Base-by-base conservation (phyloP, 257 asterid genomes). In the Solanum clarkiae region DNA sequence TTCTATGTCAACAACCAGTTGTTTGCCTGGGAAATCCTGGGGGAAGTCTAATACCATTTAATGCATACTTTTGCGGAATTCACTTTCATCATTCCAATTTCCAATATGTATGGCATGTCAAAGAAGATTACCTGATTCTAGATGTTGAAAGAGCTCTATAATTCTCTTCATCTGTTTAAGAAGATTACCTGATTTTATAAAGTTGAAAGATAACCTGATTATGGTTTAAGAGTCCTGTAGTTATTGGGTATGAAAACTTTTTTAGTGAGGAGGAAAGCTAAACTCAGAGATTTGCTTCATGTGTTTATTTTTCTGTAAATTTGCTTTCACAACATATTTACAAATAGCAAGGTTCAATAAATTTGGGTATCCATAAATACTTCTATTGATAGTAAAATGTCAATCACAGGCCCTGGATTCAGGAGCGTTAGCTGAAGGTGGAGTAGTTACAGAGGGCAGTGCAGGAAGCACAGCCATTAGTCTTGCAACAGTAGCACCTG, bases 401-500 rank as follows among this genome's bases (percentile, higher is more conserved):
- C 29, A 51, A 85, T 51, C 59, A 51, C 88, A 96, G 99, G 98
- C 99, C 84, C 81, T 96, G 86, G 95, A 93, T 88, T 91, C 95
- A 10, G 97, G 97, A 90, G 90, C 89, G 57, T 92, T 96, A 79
- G 87, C 90, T 84, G 97, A 93, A 71, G 98, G 98, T 6, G 98
- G 99, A 29, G 92, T 94, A 82, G 94, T 96, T 80, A 94, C 98
- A 13, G 98, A 96, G 92, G 99, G 99, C 74, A 96, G 98, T 89
- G 98, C 99, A 53, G 99, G 99, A 87, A 96, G 99, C 93, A 93
- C 98, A 0, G 99, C 98, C 85, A 94, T 96, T 88, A 94, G 99
- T 85, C 98, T 96, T 75, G 98, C 99, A 80, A 96, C 97, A 26
- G 97, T 94, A 70, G 98, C 98, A 82, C 98, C 99, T 51, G 99